A percentile compares a stretch with the other conserved stretches of the same genome.
Conservation (phyloP, 2,329 filamentous ascomycete species). For the Proliferodiscus dingleyae region DNA sequence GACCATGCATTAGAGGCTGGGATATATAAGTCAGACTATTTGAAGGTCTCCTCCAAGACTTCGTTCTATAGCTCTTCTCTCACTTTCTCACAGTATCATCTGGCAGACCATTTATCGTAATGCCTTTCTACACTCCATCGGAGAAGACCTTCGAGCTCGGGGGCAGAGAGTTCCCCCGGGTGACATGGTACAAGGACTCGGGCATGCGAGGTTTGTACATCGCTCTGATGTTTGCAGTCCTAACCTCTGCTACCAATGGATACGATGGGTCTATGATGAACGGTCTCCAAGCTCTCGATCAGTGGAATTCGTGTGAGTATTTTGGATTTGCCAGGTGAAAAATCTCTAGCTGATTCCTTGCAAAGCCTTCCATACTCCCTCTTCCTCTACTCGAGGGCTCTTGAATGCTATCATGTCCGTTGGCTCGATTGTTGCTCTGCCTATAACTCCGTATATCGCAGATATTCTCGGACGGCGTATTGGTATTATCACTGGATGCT, state of each 20-base stretch:
- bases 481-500: slow-evolving; percentile 42
- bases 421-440: slow-evolving; percentile 43
- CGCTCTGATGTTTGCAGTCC: slow-evolving; percentile 34
- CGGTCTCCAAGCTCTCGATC: slow-evolving; percentile 39
- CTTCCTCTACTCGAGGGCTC: slow-evolving; percentile 36
- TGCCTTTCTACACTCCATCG: slow-evolving; percentile 20
- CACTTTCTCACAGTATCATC: not conserved
- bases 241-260: slow-evolving; percentile 45
- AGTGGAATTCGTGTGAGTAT: slow-evolving; percentile 47
- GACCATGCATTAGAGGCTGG: not conserved
- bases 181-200: slow-evolving; percentile 50
- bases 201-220: slow-evolving; percentile 52
- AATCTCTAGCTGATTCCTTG: slow-evolving; percentile 28
- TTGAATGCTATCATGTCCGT: slow-evolving; percentile 45
- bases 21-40: slow-evolving; percentile 6
- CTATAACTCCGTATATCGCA: slow-evolving; percentile 43
- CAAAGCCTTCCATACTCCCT: slow-evolving; percentile 33
- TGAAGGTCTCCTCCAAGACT: slow-evolving; percentile 3
- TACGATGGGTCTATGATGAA: slow-evolving; percentile 43
- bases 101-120: slow-evolving; percentile 3
- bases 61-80: slow-evolving; percentile 1
- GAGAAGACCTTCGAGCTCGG: slow-evolving; percentile 29
- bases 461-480: slow-evolving; percentile 42
- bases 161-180: slow-evolving; percentile 28
- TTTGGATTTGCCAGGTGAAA: not conserved